Evolutionary conservation across 2,329 filamentous ascomycete genomes (phyloP).

Genomic region (Cytospora leucostoma): DNA sequence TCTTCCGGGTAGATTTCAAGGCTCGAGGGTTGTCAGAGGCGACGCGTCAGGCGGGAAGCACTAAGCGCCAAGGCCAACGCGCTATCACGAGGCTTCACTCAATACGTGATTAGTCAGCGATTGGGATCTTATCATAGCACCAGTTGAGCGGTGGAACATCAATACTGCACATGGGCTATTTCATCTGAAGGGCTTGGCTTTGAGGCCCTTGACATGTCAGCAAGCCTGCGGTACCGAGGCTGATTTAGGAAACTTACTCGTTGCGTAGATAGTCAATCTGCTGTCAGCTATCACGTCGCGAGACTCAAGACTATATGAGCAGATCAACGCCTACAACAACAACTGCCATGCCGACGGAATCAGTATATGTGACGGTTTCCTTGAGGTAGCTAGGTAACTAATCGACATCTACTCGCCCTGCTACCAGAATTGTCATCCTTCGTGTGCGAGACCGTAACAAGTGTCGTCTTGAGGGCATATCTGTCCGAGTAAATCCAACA

Average conservation of each 20-base stretch:
- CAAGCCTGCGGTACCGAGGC: background rate
- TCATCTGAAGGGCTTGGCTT: conserved; percentile 29
- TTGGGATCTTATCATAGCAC: background rate
- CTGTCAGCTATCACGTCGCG: conserved; percentile 3
- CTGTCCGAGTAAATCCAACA: conserved; percentile 14
- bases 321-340: conserved; percentile 25
- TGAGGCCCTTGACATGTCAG: conserved; percentile 16
- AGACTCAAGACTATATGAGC: background rate
- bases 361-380: background rate
- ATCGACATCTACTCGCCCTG: conserved; percentile 4
- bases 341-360: conserved; percentile 12
- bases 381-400: conserved; percentile 10
- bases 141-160: too few species aligned
- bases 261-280: conserved; percentile 5
- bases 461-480: conserved; percentile 8
- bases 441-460: background rate
- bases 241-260: conserved; percentile 15
- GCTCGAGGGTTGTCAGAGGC: conserved; percentile 1
- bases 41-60: conserved; percentile 16
- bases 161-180: conserved; percentile 26
- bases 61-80: background rate
- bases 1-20: background rate
- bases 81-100: conserved; percentile 18
- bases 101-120: background rate
- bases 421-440: conserved; percentile 25